Base-by-base conservation (phyloP, 2,329 filamentous ascomycete species). In the Calonectria multiphialidica region DNA sequence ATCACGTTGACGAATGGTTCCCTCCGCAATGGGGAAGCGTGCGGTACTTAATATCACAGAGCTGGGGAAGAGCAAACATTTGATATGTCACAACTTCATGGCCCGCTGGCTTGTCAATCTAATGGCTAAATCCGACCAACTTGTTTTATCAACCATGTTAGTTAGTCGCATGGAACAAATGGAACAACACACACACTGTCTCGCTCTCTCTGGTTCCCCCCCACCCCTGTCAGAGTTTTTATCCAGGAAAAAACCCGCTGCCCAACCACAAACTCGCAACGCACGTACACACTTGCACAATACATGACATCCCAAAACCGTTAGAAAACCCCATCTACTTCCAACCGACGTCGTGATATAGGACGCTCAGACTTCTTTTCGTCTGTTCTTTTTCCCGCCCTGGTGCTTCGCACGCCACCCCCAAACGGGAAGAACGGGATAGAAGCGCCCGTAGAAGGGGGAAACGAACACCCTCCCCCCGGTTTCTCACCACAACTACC, bases 261-360 rank as follows among this genome's bases (percentile, higher is more conserved):
- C 53, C 61, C 61, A 70, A 65, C 68, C 68, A 55, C 66, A 64
- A 25, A 16, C 67, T 40, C 16, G 25, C 67, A 42, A 18, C 57
- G 37, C 57, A 53, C 67, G 42, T 59, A 61, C 66, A 33, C 49
- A 33, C 64, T 15, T 42, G 35, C 67, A 47, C 67, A 53, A 44
- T 53, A 61, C 47, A 64, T 68, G 65, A 44, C 55, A 30, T 59
- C 59, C 44, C 55, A 68, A 68, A 66, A 21, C 61, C 47, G 68
- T 33, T 62, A 50, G 50, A 71, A 59, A 70, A 57, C 49, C 42
- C 49, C 45, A 71, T 68, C 65, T 47, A 68, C 66, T 28, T 65
- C 50, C 49, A 65, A 53, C 66, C 59, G 55, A 69, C 42, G 35
- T 59, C 53, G 66, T 69, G 66, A 69, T 64, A 62, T 18, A 40